Evolutionary conservation across 768 basidiomycete genomes (phyloP), one percentile per base, ranked within the genome.

Genomic region (Phylloporus scabripes): DNA sequence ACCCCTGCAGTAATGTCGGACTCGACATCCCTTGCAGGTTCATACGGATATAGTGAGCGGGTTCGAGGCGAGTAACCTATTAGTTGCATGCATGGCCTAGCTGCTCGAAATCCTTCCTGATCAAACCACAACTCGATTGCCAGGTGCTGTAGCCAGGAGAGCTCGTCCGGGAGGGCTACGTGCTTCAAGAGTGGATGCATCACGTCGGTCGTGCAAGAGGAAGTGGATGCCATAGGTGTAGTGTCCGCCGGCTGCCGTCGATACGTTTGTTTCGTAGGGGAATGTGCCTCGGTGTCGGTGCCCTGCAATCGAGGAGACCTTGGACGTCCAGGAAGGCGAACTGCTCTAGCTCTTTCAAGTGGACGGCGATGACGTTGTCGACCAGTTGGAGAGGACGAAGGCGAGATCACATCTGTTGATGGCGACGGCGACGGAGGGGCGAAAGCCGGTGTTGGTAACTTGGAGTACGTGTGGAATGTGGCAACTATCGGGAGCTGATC

Each of bases 71-170:
- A 68, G 57, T 78, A 78, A 9, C 80, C 79, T n/a, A 73, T 68
- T 42, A 83, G 77, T 52, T 70, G 73, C 69, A 91, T 83, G 7
- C 68, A 63, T 17, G 85, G 80, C 21, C 72, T 71, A 6, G 83
- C 72, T 15, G 77, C 73, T 21, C 88, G 79, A 58, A 88, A 89
- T 4, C 87, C 84, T 68, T 92, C 91, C 63, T 92, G 91, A 60
- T 92, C 91, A 21, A 92, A 82, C 64, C 81, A 76, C 29, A 92
- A 68, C 49, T 85, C 79, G 26, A 91, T 63, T 34, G 66, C 67
- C 24, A 73, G 69, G 34, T 72, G 70, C 53, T 74, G 72, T 10
- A 87, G 72, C 82, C 83, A 85, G 3, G 65, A 59, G 2, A 80
- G 62, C 34, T 72, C 63, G 23, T 61, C 52, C 0, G 74, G 75